Evolutionary conservation across 1,284 basidiomycete genomes (phyloP), one percentile per base, ranked within the genome.

Genomic region (Earliella scabrosa): DNA sequence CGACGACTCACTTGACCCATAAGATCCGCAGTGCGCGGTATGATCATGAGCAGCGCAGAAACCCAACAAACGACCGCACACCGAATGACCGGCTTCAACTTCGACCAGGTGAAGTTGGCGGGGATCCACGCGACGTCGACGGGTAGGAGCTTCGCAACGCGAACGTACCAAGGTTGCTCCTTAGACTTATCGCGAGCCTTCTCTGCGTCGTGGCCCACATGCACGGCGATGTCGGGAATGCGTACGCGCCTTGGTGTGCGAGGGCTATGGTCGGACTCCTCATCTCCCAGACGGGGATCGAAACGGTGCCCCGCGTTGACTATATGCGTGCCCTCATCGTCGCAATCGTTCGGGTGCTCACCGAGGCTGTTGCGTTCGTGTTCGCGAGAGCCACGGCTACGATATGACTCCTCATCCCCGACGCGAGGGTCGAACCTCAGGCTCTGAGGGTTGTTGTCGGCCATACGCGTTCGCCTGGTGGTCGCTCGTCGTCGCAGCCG

Each of bases 21-120:
- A n/a, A 78, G 60, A 2, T 63, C 55, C 63, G 85, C 74, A 2
- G 83, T 75, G 0, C 64, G 64, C 0, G 80, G 77, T 51, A 90
- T 84, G n/a, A 90, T 69, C 65, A 92, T 83, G 11, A 92, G 68
- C 16, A 92, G 64, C 14, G 82, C 68, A 21, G 82, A 75, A 4
- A 89, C 67, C 87, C 88, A 92, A 21, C 80, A 87, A 0, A 83
- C 75, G 41, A 88, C 51, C 2, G 87, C 81, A 60, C 82, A 82
- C 45, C 91, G 82, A 27, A 92, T 71, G 13, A 81, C 82, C 4
- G 87, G 85, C 69, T 90, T 89, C 63, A 86, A 61, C 61, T 83
- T 86, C 6, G 81, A 72, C 80, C 80, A 86, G 0, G 71, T 81
- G 68, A 73, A 81, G 59, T 86, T 88, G 16, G 69, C 71, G 3